Conservation (phyloP, 2,329 filamentous ascomycete genomes). For the Neurospora sp. region DNA sequence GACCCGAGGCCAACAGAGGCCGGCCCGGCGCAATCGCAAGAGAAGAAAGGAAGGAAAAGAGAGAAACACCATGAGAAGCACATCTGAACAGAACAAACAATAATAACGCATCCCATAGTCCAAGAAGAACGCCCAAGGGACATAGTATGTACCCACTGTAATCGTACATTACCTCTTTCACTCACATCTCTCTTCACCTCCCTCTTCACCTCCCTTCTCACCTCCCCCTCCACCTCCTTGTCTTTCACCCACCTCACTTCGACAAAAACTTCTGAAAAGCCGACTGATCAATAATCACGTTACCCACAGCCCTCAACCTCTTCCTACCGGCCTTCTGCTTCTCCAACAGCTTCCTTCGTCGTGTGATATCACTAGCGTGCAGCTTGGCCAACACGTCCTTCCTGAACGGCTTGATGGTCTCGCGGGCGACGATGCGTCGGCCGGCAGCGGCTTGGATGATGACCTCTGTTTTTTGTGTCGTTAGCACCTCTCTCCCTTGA, state of each 20-base stretch:
- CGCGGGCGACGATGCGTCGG: conserved; percentile 72
- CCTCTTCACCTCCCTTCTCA: too few relatives aligned
- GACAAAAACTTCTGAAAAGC: conserved; percentile 91
- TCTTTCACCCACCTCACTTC: conserved; percentile 39
- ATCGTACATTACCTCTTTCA: not conserved
- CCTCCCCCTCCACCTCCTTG: not conserved
- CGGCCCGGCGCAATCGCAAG: too few relatives aligned
- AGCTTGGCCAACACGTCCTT: conserved; percentile 93
- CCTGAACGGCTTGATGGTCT: conserved; percentile 91
- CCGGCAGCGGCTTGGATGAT: conserved; percentile 88
- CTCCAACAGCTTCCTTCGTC: conserved; percentile 79
- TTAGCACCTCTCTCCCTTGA: conserved; percentile 1
- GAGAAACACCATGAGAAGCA: not conserved
- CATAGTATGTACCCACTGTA: not conserved
- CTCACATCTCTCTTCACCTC: not conserved
- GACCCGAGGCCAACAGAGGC: too few relatives aligned
- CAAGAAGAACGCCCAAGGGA: not conserved
- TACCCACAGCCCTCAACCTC: conserved; percentile 72
- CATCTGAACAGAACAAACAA: not conserved
- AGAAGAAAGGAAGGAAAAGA: too few relatives aligned
- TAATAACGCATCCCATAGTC: not conserved
- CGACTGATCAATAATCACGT: conserved; percentile 91
- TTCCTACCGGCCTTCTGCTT: conserved; percentile 96
- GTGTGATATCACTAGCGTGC: conserved; percentile 77
- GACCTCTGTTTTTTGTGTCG: conserved; percentile 46